phyloP scores from a whole-genome alignment of 177 flowering plant species.

The Vitis hybrid region DNA sequence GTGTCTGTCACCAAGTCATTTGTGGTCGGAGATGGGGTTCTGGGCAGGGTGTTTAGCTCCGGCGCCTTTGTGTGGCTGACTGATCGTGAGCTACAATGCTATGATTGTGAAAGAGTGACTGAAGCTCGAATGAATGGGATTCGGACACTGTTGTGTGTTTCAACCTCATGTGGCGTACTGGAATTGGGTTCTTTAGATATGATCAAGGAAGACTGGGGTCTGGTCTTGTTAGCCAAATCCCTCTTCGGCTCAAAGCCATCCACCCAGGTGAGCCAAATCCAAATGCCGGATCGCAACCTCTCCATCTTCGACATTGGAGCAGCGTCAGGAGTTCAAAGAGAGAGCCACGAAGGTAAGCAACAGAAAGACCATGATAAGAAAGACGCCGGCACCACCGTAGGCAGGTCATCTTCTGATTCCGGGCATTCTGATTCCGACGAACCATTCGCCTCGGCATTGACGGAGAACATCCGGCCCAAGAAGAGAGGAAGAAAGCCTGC shows the following conservation, averaged over 20 bases:
- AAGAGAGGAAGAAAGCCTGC: constrained; percentile 22
- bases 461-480: not conserved
- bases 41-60: constrained; percentile 25
- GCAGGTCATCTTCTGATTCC: constrained; percentile 21
- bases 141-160: constrained; percentile 31
- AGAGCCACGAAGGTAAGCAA: not conserved
- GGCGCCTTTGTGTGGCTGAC: constrained; percentile 28
- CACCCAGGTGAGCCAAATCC: not conserved
- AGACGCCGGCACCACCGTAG: not conserved
- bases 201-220: constrained; percentile 22
- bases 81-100: constrained; percentile 15
- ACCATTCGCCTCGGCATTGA: not conserved
- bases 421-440: constrained; percentile 19
- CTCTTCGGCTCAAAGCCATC: constrained; percentile 15
- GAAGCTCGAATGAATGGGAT: constrained; percentile 32
- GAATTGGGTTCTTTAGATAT: constrained; percentile 37
- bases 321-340: not conserved
- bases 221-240: constrained; percentile 18
- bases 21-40: constrained; percentile 14
- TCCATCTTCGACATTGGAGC: constrained; percentile 9
- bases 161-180: constrained; percentile 31
- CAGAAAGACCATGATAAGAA: not conserved
- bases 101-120: constrained; percentile 30
- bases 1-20: constrained; percentile 27
- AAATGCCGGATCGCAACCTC: not conserved